Conservation (phyloP, 371 early-diverging fungal genomes). For the Apophysomyces sp. region DNA sequence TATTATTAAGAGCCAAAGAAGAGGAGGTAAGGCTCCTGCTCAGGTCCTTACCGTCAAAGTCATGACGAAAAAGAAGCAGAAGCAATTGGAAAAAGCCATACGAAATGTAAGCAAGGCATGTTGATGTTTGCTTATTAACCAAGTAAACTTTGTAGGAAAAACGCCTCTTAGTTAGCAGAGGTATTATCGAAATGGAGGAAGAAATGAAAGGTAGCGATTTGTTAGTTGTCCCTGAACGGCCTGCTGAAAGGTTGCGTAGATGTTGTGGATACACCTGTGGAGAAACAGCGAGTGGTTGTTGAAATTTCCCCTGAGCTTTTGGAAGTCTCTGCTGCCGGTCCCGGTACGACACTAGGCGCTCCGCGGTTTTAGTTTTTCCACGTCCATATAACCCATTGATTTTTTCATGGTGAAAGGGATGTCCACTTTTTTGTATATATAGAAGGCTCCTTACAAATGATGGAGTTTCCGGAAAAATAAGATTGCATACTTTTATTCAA, state of each 20-base stretch:
- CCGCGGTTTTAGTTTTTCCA: conserved; percentile 12
- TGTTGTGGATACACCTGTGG: conserved; percentile 18
- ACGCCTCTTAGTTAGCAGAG: conserved; percentile 29
- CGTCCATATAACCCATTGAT: not conserved
- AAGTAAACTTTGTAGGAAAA: conserved; percentile 26
- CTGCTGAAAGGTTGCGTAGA: conserved; percentile 15
- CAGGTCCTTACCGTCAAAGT: conserved; percentile 10
- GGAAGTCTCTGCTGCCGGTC: conserved; percentile 46
- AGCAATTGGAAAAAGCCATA: conserved; percentile 35
- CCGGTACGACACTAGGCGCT: conserved; percentile 46
- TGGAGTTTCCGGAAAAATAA: no score
- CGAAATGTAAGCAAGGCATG: conserved; percentile 28
- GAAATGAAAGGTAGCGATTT: conserved; percentile 39
- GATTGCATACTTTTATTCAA: no score
- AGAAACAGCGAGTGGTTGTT: conserved; percentile 31
- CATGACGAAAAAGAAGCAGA: conserved; percentile 47
- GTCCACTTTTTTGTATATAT: not conserved
- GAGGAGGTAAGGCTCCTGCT: not conserved
- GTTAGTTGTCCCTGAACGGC: not conserved
- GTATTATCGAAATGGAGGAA: conserved; percentile 40
- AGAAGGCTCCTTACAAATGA: not conserved
- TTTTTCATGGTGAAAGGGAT: not conserved
- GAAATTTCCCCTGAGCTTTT: conserved; percentile 39
- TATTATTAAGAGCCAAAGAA: not conserved
- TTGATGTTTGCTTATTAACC: not conserved